phyloP scores from a whole-genome alignment of 257 asterid species.

The Solanum tarapatanum region DNA sequence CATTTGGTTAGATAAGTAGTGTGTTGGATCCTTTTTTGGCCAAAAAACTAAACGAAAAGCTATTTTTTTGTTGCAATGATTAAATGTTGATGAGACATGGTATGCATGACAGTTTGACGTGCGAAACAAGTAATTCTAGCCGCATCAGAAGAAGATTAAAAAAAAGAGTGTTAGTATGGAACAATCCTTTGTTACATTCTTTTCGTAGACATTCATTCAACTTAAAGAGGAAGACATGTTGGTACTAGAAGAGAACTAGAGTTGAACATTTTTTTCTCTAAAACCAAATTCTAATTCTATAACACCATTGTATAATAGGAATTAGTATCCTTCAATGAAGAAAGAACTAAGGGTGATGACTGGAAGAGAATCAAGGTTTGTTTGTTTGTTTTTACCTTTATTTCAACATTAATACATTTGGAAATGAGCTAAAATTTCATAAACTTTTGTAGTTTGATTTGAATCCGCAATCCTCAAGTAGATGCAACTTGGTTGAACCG shows the following conservation, averaged over 20 bases:
- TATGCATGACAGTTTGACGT: constrained; percentile 4
- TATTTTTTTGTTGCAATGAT: too few relatives aligned
- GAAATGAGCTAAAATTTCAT: background rate
- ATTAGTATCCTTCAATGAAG: constrained; percentile 13
- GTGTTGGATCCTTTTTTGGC: too few relatives aligned
- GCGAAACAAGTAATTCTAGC: background rate
- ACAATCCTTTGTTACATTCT: background rate
- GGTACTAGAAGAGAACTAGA: background rate
- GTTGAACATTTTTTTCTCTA: background rate
- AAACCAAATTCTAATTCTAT: background rate
- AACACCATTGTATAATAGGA: constrained; percentile 7
- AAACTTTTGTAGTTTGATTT: constrained; percentile 15
- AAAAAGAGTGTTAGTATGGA: constrained; percentile 12
- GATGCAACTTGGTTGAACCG: constrained; percentile 5
- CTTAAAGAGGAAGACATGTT: constrained; percentile 26
- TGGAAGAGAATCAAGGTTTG: constrained; percentile 27
- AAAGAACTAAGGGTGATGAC: constrained; percentile 1
- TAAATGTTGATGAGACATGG: background rate
- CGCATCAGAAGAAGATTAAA: background rate
- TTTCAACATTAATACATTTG: background rate
- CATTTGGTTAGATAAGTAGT: too few relatives aligned
- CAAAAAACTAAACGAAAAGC: too few relatives aligned
- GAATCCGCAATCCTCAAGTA: background rate
- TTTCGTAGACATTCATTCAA: constrained; percentile 6
- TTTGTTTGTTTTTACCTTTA: background rate